Evolutionary conservation across 2,329 filamentous ascomycete genomes (phyloP).

Genomic region (Arthrinium puccinioides): DNA sequence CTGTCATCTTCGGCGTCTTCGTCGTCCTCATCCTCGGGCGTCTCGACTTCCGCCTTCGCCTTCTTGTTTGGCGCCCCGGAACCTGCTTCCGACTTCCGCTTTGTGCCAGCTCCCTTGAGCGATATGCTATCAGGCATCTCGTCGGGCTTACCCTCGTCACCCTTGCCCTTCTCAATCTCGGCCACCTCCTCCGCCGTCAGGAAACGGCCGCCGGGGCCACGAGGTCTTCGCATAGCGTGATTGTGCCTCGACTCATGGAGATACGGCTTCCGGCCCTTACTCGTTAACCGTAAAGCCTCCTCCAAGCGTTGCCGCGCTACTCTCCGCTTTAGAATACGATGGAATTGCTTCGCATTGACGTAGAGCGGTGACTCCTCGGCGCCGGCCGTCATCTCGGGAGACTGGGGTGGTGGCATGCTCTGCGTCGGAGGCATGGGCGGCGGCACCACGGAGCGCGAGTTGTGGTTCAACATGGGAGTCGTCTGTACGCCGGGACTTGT

Average conservation of each 20-base stretch:
- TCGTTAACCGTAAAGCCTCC: constrained; percentile 84
- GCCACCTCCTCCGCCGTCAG: constrained; percentile 94
- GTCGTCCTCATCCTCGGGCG: constrained; percentile 37
- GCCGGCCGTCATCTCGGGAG: constrained; percentile 69
- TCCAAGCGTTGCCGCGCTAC: constrained; percentile 91
- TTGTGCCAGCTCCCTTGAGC: constrained; percentile 35
- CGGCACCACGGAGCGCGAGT: constrained; percentile 42
- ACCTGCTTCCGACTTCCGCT: constrained; percentile 52
- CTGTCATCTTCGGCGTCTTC: constrained; percentile 34
- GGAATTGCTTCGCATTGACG: constrained; percentile 98
- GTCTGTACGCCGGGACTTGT: constrained; percentile 68
- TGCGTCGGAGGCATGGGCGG: constrained; percentile 57
- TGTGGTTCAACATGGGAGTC: constrained; percentile 70
- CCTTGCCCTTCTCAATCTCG: constrained; percentile 67
- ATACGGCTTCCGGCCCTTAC: constrained; percentile 93
- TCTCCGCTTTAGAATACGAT: constrained; percentile 88
- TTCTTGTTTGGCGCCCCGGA: constrained; percentile 46
- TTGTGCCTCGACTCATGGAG: constrained; percentile 96
- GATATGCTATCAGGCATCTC: constrained; percentile 20
- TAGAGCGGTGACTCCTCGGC: constrained; percentile 91
- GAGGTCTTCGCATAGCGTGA: constrained; percentile 91
- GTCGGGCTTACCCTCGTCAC: constrained; percentile 29
- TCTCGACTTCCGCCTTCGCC: constrained; percentile 33
- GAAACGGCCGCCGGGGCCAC: constrained; percentile 91
- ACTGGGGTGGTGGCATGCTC: constrained; percentile 62